Evolutionary conservation across 768 basidiomycete genomes (phyloP), one percentile per base, ranked within the genome.

Genomic region (Pulveroboletus sp.): DNA sequence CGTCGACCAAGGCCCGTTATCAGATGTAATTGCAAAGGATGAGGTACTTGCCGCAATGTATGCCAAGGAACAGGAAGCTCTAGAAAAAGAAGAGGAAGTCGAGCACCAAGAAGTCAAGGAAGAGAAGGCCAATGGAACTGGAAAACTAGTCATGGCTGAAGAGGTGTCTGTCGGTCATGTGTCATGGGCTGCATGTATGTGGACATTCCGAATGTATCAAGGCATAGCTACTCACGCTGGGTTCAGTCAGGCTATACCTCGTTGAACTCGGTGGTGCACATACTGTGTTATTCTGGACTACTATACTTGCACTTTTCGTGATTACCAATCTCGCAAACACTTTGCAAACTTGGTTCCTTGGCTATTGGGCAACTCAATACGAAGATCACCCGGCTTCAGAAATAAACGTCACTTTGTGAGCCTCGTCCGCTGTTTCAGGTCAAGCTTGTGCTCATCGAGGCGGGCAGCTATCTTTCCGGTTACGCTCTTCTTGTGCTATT

Each of bases 361-460:
- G 47, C 4, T 10, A 48, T 18, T 48, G 47, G 47, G 47, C 47
- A 5, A 45, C 47, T 27, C 47, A 44, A 26, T 48, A 48, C 13
- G 41, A 48, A 45, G 41, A 28, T 28, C 47, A 49, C 4, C 17
- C 42, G 6, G 32, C 42, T 1, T 46, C 47, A 8, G 42, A 49
- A 28, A 43, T 49, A 7, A 48, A 46, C 6, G 8, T 18, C 15
- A 17, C 31, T 8, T 46, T 46, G 41, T 48, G 32, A 35, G 47
- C 10, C 8, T 35, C 17, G 13, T 35, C 17, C 28, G 14, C 18
- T 4, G 3, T 5, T 17, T 32, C 15, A 7, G 6, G 3, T 17
- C 18, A 11, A 28, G n/a, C 30, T 0, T 13, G 4, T 1, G 26
- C 11, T 32, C 15, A 47, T 7, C 11, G 3, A 18, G 8, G 3